Evolutionary conservation across 108 stramenopile species (phyloP), one percentile per base, ranked within the genome.

Genomic region (Fistulifera solaris): DNA sequence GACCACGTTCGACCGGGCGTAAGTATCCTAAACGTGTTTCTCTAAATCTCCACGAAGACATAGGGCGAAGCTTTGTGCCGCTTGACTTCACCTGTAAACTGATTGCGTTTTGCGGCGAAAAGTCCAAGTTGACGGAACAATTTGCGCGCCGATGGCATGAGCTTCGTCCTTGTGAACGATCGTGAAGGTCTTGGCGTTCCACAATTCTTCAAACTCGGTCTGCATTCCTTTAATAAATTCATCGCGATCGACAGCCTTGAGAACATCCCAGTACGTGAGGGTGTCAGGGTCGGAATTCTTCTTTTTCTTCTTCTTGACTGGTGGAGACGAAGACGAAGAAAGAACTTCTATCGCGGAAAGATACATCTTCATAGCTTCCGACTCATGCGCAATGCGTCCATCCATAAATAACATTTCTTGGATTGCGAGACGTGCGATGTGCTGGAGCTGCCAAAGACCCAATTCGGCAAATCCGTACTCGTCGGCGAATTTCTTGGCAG

Each of bases 61-160:
- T 23, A 63, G 68, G 0, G 67, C n/a, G n/a, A 23, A 18, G 72
- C 76, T 41, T 82, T 82, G 51, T 63, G 59, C 38, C 73, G 73
- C 35, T 54, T 66, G 0, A 72, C 27, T 23, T 38, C 26, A 0
- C 79, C 72, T 58, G 68, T 65, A 19, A n/a, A 16, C 0, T 73
- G 80, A 38, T 46, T 66, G 0, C 77, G 58, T 47, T n/a, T 83
- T 79, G 49, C 66, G 25, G 1, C 54, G 48, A 52, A 75, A 72
- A 4, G 67, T 61, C 76, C 80, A 77, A 0, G 56, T 63, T 15
- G 56, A 56, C 5, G 72, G 72, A 0, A 76, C 27, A 7, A 77
- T 61, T n/a, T 66, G 54, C 22, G 8, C 2, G 0, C 10, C n/a
- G 0, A 4, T 26, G 10, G 3, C 22, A 51, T 26, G 44, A 2